Conservation (phyloP, 768 basidiomycete species). For the Podaxis sp. region DNA sequence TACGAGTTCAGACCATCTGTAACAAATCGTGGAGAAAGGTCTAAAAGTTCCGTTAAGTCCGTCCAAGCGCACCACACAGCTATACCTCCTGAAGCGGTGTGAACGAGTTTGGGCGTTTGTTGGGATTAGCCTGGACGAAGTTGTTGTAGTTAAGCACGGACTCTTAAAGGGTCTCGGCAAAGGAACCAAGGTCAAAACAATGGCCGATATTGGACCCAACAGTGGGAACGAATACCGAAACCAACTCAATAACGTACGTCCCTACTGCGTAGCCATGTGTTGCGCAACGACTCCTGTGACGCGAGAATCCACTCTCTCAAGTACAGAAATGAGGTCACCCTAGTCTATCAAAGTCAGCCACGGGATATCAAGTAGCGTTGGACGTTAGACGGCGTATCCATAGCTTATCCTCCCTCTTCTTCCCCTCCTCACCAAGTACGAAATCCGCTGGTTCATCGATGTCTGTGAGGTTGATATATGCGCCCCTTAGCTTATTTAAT, state of each 20-base stretch:
- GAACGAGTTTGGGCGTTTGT: too few relatives aligned
- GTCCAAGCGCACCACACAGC: too few relatives aligned
- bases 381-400: conserved; percentile 23
- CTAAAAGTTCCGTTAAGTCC: too few relatives aligned
- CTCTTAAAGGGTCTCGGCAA: too few relatives aligned
- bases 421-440: conserved; percentile 26
- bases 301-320: conserved; percentile 5
- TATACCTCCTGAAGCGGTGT: too few relatives aligned
- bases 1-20: too few relatives aligned
- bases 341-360: not conserved
- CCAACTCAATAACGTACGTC: not conserved
- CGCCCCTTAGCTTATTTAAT: conserved; percentile 21
- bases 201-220: too few relatives aligned
- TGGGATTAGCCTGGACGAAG: too few relatives aligned
- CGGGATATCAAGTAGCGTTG: not conserved
- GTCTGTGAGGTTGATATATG: conserved; percentile 25
- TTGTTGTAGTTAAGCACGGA: too few relatives aligned
- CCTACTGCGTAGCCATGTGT: not conserved
- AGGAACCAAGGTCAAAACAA: too few relatives aligned
- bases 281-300: not conserved
- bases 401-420: conserved; percentile 24
- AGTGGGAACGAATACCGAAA: not conserved
- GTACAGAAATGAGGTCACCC: conserved; percentile 5
- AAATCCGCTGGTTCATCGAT: conserved; percentile 28
- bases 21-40: too few relatives aligned